A percentile compares a stretch with the other conserved stretches of the same genome.
Evolutionary conservation across 164 flowering plant species (phyloP).

Genomic region (Liriodendron chinense): DNA sequence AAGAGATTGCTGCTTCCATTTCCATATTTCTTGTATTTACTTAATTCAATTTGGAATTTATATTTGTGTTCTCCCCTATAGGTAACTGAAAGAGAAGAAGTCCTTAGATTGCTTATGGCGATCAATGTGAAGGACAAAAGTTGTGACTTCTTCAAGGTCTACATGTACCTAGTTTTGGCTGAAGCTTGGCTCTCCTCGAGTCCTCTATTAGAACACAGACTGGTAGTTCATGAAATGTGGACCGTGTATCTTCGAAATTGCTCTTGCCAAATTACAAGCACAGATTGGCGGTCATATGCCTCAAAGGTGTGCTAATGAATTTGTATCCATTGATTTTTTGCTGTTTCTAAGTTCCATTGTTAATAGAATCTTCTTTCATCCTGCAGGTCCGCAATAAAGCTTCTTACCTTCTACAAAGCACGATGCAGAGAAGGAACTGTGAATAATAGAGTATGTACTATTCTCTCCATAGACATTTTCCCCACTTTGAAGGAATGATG

Average conservation of each 20-base stretch:
- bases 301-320: slow-evolving; percentile 51
- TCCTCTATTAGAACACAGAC: slow-evolving; percentile 34
- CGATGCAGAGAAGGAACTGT: slow-evolving; percentile 18
- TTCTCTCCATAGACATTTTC: neutral
- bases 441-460: slow-evolving; percentile 3
- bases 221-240: slow-evolving; percentile 53
- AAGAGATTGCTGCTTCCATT: no score
- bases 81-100: slow-evolving; percentile 47
- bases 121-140: slow-evolving; percentile 59
- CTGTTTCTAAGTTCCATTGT: neutral
- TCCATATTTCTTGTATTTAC: neutral
- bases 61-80: slow-evolving; percentile 15
- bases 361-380: neutral
- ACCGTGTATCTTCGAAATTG: slow-evolving; percentile 60
- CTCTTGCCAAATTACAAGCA: slow-evolving; percentile 65
- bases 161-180: slow-evolving; percentile 58
- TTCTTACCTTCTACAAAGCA: slow-evolving; percentile 67
- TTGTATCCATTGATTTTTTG: neutral
- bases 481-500: neutral
- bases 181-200: slow-evolving; percentile 68
- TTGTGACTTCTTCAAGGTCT: slow-evolving; percentile 58
- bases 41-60: neutral
- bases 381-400: slow-evolving; percentile 83
- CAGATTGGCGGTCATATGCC: slow-evolving; percentile 73
- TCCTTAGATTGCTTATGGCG: slow-evolving; percentile 43